Conservation (phyloP, 805 yeast species). For the Saturnispora zaruensis region DNA sequence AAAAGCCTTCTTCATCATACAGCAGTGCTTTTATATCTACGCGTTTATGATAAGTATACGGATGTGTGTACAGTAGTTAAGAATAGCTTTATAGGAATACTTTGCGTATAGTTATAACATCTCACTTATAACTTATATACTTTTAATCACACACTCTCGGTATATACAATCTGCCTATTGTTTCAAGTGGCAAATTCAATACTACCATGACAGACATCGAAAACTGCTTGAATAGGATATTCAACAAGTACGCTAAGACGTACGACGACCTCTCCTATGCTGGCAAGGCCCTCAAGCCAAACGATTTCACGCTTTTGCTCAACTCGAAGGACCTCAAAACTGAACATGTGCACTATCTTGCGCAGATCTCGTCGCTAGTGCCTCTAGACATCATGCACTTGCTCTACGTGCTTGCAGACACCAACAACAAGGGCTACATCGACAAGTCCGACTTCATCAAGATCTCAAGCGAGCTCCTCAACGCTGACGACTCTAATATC, state of each 20-base stretch:
- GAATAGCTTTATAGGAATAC: neutral
- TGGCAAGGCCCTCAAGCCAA: slow-evolving; percentile 16
- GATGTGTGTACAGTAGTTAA: no score
- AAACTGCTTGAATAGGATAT: slow-evolving; percentile 22
- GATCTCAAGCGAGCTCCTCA: slow-evolving; percentile 46
- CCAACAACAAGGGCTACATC: slow-evolving; percentile 51
- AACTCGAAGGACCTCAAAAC: slow-evolving; percentile 31
- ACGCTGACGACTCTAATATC: slow-evolving; percentile 38
- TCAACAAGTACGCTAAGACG: slow-evolving; percentile 33
- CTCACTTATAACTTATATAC: neutral
- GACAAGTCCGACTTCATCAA: slow-evolving; percentile 56
- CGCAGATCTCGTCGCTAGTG: slow-evolving; percentile 28
- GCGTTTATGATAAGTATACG: no score
- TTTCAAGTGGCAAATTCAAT: neutral
- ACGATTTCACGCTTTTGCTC: slow-evolving; percentile 36
- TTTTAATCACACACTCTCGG: neutral
- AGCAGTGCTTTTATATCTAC: neutral
- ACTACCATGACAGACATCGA: slow-evolving; percentile 1
- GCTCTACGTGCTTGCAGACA: slow-evolving; percentile 76
- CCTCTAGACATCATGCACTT: slow-evolving; percentile 56
- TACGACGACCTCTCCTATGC: neutral
- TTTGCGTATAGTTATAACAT: neutral
- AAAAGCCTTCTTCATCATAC: neutral
- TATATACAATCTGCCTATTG: neutral
- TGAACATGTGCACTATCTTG: slow-evolving; percentile 12